A percentile compares a stretch with the other conserved stretches of the same genome.
These are phyloP conservation scores for Waltergamsia citrina DNA, from an alignment of 2,329 filamentous ascomycete genomes.

Conservation along the genomic window DNA sequence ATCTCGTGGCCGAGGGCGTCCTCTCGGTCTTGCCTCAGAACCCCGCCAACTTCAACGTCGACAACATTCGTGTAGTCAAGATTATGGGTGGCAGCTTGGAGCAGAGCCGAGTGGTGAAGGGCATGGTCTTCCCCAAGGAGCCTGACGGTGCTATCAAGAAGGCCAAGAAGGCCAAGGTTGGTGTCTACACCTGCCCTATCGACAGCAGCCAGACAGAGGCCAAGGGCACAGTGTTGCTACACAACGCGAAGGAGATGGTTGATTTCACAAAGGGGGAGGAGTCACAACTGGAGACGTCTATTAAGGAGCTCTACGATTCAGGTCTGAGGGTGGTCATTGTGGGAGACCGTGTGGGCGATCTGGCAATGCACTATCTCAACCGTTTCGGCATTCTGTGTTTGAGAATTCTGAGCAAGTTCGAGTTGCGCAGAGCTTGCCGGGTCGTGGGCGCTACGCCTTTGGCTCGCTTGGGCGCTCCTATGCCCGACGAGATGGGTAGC, in stretches of 20 bases:
- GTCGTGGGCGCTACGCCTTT: constrained; percentile 96
- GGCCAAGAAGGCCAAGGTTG: constrained; percentile 87
- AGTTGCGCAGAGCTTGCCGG: constrained; percentile 86
- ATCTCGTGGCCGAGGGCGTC: constrained; percentile 76
- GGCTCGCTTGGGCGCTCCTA: constrained; percentile 87
- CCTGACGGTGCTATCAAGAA: constrained; percentile 91
- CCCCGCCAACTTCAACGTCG: constrained; percentile 92
- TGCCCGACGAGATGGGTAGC: constrained; percentile 99
- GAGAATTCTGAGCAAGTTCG: constrained; percentile 96
- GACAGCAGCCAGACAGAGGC: constrained; percentile 96
- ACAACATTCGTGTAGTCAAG: constrained; percentile 98
- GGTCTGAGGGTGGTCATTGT: constrained; percentile 87
- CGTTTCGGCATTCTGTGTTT: constrained; percentile 92
- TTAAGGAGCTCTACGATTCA: constrained; percentile 94
- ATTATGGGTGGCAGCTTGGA: constrained; percentile 97
- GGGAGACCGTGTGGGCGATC: constrained; percentile 87
- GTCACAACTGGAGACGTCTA: constrained; percentile 74
- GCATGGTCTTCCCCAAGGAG: constrained; percentile 96
- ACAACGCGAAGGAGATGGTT: constrained; percentile 98
- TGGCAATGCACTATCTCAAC: constrained; percentile 96
- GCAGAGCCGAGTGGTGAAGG: constrained; percentile 89
- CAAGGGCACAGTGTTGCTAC: constrained; percentile 92
- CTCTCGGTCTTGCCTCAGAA: constrained; percentile 93
- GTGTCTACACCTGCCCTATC: constrained; percentile 91
- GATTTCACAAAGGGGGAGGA: constrained; percentile 98